These are phyloP conservation scores for Phytophthora agathidicida DNA, from an alignment of 352 stramenopile species.

Conservation along the genomic window DNA sequence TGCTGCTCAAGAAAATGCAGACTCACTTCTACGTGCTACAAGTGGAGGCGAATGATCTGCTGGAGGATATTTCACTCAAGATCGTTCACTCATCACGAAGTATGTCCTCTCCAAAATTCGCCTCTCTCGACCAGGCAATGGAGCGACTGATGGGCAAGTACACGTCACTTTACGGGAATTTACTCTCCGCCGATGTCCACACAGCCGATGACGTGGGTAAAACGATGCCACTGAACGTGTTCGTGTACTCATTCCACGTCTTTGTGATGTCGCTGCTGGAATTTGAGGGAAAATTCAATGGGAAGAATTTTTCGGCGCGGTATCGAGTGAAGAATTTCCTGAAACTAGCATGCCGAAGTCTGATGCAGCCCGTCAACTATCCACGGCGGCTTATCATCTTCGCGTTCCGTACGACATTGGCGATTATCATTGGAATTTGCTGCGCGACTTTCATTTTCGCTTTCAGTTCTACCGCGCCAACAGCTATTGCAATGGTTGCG, in stretches of 20 bases:
- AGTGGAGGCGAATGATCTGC: constrained; percentile 63
- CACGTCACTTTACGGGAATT: constrained; percentile 54
- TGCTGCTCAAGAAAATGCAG: constrained; percentile 70
- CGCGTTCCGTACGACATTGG: constrained; percentile 66
- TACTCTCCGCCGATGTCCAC: constrained; percentile 48
- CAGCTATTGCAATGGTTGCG: constrained; percentile 73
- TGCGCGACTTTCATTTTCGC: constrained; percentile 76
- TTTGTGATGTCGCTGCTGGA: constrained; percentile 66
- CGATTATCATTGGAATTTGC: constrained; percentile 62
- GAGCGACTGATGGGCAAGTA: constrained; percentile 66
- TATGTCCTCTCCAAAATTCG: constrained; percentile 60
- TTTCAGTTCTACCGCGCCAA: constrained; percentile 70
- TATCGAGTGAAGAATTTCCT: constrained; percentile 69
- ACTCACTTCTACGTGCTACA: constrained; percentile 73
- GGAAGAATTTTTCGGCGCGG: constrained; percentile 66
- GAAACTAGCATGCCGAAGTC: constrained; percentile 40
- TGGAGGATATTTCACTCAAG: constrained; percentile 67
- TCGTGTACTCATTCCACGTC: constrained; percentile 82
- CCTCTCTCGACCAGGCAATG: constrained; percentile 55
- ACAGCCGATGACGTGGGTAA: constrained; percentile 58
- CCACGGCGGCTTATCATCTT: constrained; percentile 53
- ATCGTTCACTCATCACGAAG: constrained; percentile 32
- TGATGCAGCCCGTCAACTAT: constrained; percentile 54
- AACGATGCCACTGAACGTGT: constrained; percentile 80
- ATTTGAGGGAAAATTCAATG: constrained; percentile 74